Percentiles rank a stretch among this genome's conserved stretches.
phyloP scores from a whole-genome alignment of 257 asterid species.

The Capsicum rhomboideum region DNA sequence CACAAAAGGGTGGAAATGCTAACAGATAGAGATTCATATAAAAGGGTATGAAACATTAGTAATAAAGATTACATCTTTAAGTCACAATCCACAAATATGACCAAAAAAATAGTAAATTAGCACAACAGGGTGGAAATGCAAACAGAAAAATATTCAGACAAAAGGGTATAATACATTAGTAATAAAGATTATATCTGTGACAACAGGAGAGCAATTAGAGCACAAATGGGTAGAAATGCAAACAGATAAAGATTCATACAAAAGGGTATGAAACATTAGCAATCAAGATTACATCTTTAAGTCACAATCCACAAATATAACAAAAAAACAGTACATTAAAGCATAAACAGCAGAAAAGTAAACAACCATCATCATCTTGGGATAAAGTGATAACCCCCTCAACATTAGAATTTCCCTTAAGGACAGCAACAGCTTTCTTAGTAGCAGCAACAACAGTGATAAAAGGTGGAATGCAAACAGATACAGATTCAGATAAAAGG shows the following conservation, averaged over 20 bases:
- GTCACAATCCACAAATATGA: too few relatives aligned
- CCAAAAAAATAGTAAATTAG: too few relatives aligned
- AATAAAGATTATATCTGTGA: background rate
- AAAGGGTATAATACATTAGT: background rate
- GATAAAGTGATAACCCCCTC: slow-evolving; percentile 91
- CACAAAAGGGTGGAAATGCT: background rate
- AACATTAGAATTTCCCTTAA: slow-evolving; percentile 62
- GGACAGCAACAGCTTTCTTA: slow-evolving; percentile 83
- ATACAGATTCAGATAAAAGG: too few relatives aligned
- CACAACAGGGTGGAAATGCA: too few relatives aligned
- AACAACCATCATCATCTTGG: slow-evolving; percentile 64
- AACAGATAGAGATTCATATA: background rate
- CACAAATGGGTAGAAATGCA: background rate
- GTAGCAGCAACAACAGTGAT: slow-evolving; percentile 62
- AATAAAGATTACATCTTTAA: background rate
- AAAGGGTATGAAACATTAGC: background rate
- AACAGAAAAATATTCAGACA: too few relatives aligned
- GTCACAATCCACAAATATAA: background rate
- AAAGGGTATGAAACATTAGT: background rate
- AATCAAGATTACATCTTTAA: background rate
- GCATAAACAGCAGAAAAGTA: slow-evolving; percentile 4
- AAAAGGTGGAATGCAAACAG: too few relatives aligned
- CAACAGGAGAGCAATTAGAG: background rate
- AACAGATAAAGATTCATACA: background rate
- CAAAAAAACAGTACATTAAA: background rate